phyloP scores from a whole-genome alignment of 345 rosid genomes.

The Pistacia atlantica region DNA sequence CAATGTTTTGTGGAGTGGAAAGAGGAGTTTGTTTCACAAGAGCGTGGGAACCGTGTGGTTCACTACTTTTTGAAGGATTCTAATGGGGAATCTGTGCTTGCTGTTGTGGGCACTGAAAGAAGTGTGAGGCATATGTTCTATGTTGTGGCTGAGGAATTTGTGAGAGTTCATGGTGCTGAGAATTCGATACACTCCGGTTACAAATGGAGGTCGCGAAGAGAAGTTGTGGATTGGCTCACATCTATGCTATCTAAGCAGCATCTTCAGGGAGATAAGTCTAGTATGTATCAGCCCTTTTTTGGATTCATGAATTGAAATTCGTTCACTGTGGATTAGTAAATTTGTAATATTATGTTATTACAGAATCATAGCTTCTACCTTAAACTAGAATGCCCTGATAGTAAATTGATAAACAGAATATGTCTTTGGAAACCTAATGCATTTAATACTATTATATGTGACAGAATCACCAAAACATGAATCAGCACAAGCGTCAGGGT shows the following conservation, averaged over 20 bases:
- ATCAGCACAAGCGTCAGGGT: constrained; percentile 43
- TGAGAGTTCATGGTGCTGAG: constrained; percentile 66
- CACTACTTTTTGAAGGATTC: constrained; percentile 90
- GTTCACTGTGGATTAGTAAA: no score
- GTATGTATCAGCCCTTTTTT: constrained; percentile 35
- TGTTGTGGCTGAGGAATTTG: constrained; percentile 90
- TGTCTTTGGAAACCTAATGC: constrained; percentile 3
- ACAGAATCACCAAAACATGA: constrained; percentile 67
- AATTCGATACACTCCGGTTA: constrained; percentile 79
- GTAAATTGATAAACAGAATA: not conserved
- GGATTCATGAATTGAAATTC: not conserved
- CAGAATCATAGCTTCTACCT: not conserved
- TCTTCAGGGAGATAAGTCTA: constrained; percentile 50
- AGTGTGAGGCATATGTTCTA: constrained; percentile 99
- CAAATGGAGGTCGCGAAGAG: constrained; percentile 98
- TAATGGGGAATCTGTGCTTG: constrained; percentile 72
- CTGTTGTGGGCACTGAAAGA: constrained; percentile 95
- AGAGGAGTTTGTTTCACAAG: constrained; percentile 91
- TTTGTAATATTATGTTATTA: no score
- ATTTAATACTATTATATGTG: constrained; percentile 6
- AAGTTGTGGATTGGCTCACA: constrained; percentile 97
- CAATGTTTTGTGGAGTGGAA: constrained; percentile 88
- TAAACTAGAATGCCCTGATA: not conserved
- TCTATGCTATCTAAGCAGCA: constrained; percentile 93
- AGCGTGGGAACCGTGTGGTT: constrained; percentile 94